These are phyloP conservation scores for Claviceps sp. DNA, from an alignment of 2,329 filamentous ascomycete species.

Conservation along the genomic window DNA sequence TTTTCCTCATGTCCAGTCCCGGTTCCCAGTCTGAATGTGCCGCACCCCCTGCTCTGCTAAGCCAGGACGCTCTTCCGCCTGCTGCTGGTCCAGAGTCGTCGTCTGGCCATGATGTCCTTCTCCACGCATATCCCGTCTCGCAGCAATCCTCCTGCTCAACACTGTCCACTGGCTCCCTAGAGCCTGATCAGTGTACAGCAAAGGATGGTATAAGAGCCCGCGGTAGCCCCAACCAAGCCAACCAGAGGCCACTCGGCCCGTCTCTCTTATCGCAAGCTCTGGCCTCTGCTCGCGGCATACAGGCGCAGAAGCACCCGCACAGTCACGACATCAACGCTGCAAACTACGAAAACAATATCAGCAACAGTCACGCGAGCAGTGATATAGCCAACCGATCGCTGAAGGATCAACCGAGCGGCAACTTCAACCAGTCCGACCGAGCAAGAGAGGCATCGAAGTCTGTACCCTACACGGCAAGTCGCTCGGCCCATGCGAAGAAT, in stretches of 20 bases:
- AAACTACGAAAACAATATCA: background rate
- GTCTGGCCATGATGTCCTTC: constrained; percentile 8
- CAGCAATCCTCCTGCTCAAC: constrained; percentile 1
- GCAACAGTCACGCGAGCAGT: background rate
- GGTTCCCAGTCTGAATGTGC: constrained; percentile 39
- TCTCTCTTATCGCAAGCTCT: constrained; percentile 45
- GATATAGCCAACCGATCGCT: background rate
- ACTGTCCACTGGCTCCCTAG: constrained; percentile 1
- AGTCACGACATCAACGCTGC: background rate
- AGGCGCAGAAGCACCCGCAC: constrained; percentile 6
- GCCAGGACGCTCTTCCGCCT: constrained; percentile 9
- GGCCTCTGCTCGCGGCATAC: constrained; percentile 43
- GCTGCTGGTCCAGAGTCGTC: constrained; percentile 6
- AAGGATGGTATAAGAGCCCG: constrained; percentile 31
- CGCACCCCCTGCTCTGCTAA: constrained; percentile 35
- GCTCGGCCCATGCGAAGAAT: constrained; percentile 4
- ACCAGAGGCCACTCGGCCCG: constrained; percentile 28
- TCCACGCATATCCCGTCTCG: background rate
- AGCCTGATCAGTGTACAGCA: background rate
- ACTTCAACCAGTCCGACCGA: background rate
- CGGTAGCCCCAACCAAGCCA: constrained; percentile 24
- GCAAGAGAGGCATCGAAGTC: background rate
- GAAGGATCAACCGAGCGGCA: background rate
- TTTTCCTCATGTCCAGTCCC: constrained; percentile 44
- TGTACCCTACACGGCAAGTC: constrained; percentile 1